phyloP scores from a whole-genome alignment of 2,329 filamentous ascomycete species.

The Nigrograna mackinnonii region DNA sequence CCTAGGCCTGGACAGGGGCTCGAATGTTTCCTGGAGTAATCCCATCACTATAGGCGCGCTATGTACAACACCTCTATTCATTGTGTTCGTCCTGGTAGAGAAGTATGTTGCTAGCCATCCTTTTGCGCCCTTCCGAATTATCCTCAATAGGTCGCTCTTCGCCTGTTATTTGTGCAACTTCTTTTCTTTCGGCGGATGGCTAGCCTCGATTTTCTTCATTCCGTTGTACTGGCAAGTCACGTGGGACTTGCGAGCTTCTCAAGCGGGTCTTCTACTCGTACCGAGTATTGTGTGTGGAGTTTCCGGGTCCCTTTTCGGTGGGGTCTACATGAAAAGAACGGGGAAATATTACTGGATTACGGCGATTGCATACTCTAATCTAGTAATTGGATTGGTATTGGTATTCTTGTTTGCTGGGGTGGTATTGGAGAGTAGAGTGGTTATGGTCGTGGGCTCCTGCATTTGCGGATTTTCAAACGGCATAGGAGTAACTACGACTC shows the following conservation, averaged over 20 bases:
- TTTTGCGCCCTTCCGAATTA: conserved; percentile 74
- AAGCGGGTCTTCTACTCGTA: conserved; percentile 67
- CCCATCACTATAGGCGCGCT: conserved; percentile 63
- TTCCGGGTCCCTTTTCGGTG: conserved; percentile 65
- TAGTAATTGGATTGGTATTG: conserved; percentile 59
- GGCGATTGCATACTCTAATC: conserved; percentile 56
- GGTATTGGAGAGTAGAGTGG: conserved; percentile 51
- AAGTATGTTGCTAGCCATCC: conserved; percentile 69
- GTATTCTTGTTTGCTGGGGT: conserved; percentile 63
- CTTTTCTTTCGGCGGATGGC: conserved; percentile 66
- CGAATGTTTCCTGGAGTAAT: conserved; percentile 70
- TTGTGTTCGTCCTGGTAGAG: conserved; percentile 71
- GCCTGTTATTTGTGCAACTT: conserved; percentile 74
- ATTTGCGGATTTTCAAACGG: conserved; percentile 59
- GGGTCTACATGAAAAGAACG: conserved; percentile 69
- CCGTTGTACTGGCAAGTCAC: conserved; percentile 79
- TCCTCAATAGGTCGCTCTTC: conserved; percentile 68
- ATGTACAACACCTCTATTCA: conserved; percentile 62
- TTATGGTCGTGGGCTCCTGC: conserved; percentile 62
- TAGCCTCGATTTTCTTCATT: conserved; percentile 70
- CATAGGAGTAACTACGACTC: conserved; percentile 69
- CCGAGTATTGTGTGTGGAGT: conserved; percentile 68
- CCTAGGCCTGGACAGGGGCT: conserved; percentile 72
- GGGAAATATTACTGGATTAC: conserved; percentile 75
- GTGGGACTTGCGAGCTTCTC: conserved; percentile 64